A percentile compares a stretch with the other conserved stretches of the same genome.
phyloP scores from a whole-genome alignment of 352 stramenopile genomes.

The Elongisporangium undulatum region DNA sequence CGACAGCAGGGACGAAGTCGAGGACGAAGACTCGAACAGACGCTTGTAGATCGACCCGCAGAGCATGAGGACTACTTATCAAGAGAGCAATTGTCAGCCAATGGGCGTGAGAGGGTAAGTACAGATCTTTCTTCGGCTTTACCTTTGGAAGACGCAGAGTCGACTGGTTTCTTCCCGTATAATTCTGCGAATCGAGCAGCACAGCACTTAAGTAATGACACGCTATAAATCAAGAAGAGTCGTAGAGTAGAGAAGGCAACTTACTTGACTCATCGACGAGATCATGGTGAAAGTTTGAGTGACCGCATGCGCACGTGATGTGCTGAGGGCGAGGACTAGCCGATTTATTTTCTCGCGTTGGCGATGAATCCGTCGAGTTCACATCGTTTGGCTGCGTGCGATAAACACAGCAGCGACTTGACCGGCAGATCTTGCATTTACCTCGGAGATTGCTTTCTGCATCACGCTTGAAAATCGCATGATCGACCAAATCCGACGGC shows the following conservation, averaged over 20 bases:
- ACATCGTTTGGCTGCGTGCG: slow-evolving; percentile 34
- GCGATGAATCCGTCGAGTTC: slow-evolving; percentile 8
- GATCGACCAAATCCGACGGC: slow-evolving; percentile 62
- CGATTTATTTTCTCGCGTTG: slow-evolving; percentile 16
- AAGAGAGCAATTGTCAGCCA: slow-evolving; percentile 1
- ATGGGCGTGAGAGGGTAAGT: background rate
- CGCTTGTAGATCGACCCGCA: slow-evolving; percentile 71
- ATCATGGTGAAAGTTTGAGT: slow-evolving; percentile 74
- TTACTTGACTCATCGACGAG: slow-evolving; percentile 71
- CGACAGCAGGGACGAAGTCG: slow-evolving; percentile 34
- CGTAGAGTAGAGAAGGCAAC: slow-evolving; percentile 4
- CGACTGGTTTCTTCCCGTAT: slow-evolving; percentile 55
- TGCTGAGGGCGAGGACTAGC: slow-evolving; percentile 20
- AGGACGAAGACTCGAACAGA: slow-evolving; percentile 55
- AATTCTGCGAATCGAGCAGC: slow-evolving; percentile 28
- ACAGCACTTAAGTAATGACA: slow-evolving; percentile 8
- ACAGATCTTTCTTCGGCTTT: background rate
- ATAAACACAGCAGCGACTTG: slow-evolving; percentile 68
- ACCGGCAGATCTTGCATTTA: slow-evolving; percentile 69
- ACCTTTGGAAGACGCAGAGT: slow-evolving; percentile 66
- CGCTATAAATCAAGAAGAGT: background rate
- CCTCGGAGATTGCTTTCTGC: slow-evolving; percentile 53
- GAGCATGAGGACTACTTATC: slow-evolving; percentile 51
- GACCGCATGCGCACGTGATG: slow-evolving; percentile 58
- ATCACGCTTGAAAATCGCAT: slow-evolving; percentile 79